A percentile compares a stretch with the other conserved stretches of the same genome.
Evolutionary conservation across 495 filamentous ascomycete species (phyloP).

Genomic region (Schizothecium vesticola): DNA sequence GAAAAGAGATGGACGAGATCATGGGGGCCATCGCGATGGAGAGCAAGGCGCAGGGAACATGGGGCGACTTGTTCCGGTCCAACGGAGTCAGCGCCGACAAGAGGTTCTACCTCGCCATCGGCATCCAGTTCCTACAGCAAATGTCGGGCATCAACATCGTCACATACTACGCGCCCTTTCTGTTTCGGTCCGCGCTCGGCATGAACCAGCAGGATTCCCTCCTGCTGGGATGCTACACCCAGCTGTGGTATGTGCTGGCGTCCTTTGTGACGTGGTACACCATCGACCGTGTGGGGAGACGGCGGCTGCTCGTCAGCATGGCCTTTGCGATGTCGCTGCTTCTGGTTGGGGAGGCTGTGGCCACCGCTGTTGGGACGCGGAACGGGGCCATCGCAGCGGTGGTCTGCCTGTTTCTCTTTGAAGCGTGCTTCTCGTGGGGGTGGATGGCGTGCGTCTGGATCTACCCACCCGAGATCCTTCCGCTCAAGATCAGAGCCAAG

Average conservation of each 20-base stretch:
- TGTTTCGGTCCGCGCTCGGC: slow-evolving; percentile 50
- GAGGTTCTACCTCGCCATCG: slow-evolving; percentile 45
- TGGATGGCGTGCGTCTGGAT: slow-evolving; percentile 42
- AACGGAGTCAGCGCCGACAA: slow-evolving; percentile 44
- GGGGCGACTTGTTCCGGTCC: slow-evolving; percentile 37
- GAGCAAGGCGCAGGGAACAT: slow-evolving; percentile 27
- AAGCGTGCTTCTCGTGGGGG: slow-evolving; percentile 39
- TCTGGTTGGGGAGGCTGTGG: slow-evolving; percentile 33
- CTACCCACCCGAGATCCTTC: slow-evolving; percentile 61
- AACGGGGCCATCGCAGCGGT: slow-evolving; percentile 34
- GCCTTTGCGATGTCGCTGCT: slow-evolving; percentile 41
- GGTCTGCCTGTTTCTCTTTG: slow-evolving; percentile 38
- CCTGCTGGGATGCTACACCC: slow-evolving; percentile 47
- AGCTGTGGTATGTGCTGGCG: slow-evolving; percentile 34
- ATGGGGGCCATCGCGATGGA: slow-evolving; percentile 22
- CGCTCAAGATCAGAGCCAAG: slow-evolving; percentile 57
- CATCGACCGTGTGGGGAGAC: slow-evolving; percentile 50
- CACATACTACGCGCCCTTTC: slow-evolving; percentile 49
- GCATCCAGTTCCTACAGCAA: slow-evolving; percentile 49
- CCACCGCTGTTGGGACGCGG: slow-evolving; percentile 32
- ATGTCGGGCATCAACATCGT: slow-evolving; percentile 49
- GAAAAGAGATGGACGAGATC: slow-evolving; percentile 24
- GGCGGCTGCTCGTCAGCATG: slow-evolving; percentile 45
- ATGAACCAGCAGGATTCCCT: slow-evolving; percentile 47
- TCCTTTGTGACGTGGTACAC: slow-evolving; percentile 37